These are phyloP conservation scores for Amaranthus cruentus DNA, from an alignment of 148 eudicot species.

Conservation along the genomic window DNA sequence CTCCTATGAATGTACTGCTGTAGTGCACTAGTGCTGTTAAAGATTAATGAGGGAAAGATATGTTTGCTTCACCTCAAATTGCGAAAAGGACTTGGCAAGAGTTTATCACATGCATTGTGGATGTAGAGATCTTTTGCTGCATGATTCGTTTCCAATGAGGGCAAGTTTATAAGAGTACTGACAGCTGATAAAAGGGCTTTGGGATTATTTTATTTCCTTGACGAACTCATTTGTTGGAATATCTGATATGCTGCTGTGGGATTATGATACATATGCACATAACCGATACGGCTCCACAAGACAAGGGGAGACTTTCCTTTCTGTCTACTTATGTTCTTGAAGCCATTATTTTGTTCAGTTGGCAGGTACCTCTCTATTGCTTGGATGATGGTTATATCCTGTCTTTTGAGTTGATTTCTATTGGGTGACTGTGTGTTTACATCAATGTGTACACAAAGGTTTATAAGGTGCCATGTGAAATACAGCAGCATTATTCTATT, in stretches of 20 bases:
- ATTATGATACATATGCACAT: neutral
- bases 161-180: neutral
- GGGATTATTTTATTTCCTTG: neutral
- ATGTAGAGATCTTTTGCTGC: neutral
- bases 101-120: neutral
- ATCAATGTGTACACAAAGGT: neutral
- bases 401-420: neutral
- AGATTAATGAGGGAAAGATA: neutral
- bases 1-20: neutral
- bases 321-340: slow-evolving; percentile 1
- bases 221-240: neutral
- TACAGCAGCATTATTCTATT: neutral
- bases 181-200: neutral
- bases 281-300: neutral
- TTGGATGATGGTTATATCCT: neutral
- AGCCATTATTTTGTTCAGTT: neutral
- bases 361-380: neutral
- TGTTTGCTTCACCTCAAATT: neutral
- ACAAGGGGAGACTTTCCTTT: neutral
- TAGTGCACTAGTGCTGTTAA: no score
- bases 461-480: neutral
- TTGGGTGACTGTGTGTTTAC: neutral
- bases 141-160: neutral
- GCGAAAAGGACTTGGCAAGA: neutral
- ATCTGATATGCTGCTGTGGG: neutral